Evolutionary conservation across 192 early-diverging fungal species (phyloP), one percentile per base, ranked within the genome.

Genomic region (Cetraspora pellucida): DNA sequence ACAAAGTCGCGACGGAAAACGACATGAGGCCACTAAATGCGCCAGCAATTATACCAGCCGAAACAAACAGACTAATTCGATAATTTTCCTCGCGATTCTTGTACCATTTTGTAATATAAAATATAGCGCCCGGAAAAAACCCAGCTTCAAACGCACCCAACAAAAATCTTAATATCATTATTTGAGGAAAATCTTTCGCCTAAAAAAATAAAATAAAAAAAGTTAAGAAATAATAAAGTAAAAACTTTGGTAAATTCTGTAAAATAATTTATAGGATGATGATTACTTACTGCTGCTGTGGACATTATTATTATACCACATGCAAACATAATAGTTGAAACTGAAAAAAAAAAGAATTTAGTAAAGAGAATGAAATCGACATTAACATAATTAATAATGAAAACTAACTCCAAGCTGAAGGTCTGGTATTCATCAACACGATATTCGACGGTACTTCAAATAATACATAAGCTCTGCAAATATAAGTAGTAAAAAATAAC

Each of bases 1-100:
- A 59, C 45, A 86, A 86, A n/a, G 90, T 79, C 28, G 81, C 70
- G 57, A 91, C 87, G 73, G 85, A 87, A 81, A 89, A 91, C 50
- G 89, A 91, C 49, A 91, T 74, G 0, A 92, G 82, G 57, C 89
- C 90, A 21, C 89, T 89, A 72, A 91, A 87, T n/a, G 85, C 86
- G 43, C 86, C 85, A 28, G 88, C 86, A 65, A 90, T 79, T 0
- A 82, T 85, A 14, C 84, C 79, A 11, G 80, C 83, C 59, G 81
- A 74, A 76, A 86, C 88, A 75, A 89, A 90, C 0, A 86, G 25
- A 23, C 85, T 86, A 31, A 88, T 80, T 44, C 90, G 86, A 50
- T 82, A 79, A 11, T 86, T 83, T 54, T 86, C 84, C 67, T 37
- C 37, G 7, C 7, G 3, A 37, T 37, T 37, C 37, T 37, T 37